Evolutionary conservation across 192 early-diverging fungal genomes (phyloP).

Genomic region (Coemansia sp.): DNA sequence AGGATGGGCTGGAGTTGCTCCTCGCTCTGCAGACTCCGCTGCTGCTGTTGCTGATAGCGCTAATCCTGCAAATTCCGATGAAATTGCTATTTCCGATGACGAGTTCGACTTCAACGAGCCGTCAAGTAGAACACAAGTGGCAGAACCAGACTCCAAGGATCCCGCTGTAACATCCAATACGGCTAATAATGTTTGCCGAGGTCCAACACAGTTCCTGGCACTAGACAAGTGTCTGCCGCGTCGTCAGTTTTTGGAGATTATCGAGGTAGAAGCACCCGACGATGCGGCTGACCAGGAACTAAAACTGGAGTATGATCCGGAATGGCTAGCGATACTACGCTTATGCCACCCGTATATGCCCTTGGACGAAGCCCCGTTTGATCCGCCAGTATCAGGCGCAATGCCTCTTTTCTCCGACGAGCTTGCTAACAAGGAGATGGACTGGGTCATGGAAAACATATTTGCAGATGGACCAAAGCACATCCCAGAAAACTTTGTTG

Average conservation of each 20-base stretch:
- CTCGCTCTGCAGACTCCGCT: conserved; percentile 1
- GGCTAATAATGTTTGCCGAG: conserved; percentile 7
- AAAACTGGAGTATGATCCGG: conserved; percentile 78
- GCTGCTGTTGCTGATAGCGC: neutral
- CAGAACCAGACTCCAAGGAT: neutral
- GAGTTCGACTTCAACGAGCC: conserved; percentile 10
- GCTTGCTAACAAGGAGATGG: conserved; percentile 59
- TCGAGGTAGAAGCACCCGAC: conserved; percentile 56
- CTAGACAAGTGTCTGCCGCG: conserved; percentile 90
- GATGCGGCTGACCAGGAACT: conserved; percentile 34
- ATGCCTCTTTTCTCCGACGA: conserved; percentile 36
- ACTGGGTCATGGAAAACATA: conserved; percentile 67
- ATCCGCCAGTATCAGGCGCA: conserved; percentile 53
- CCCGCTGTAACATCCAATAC: too few species aligned
- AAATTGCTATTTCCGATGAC: conserved; percentile 52
- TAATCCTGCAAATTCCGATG: conserved; percentile 49
- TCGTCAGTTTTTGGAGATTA: conserved; percentile 79
- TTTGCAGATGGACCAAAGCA: conserved; percentile 49
- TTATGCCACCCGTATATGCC: conserved; percentile 61
- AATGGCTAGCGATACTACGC: conserved; percentile 78
- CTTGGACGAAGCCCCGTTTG: conserved; percentile 47
- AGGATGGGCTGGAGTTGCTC: conserved; percentile 28
- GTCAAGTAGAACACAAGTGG: neutral
- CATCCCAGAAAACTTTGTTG: conserved; percentile 79
- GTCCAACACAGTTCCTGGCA: conserved; percentile 78